A percentile compares a stretch with the other conserved stretches of the same genome.
Conservation (phyloP, 1,284 basidiomycete species). For the Ustilago nuda region DNA sequence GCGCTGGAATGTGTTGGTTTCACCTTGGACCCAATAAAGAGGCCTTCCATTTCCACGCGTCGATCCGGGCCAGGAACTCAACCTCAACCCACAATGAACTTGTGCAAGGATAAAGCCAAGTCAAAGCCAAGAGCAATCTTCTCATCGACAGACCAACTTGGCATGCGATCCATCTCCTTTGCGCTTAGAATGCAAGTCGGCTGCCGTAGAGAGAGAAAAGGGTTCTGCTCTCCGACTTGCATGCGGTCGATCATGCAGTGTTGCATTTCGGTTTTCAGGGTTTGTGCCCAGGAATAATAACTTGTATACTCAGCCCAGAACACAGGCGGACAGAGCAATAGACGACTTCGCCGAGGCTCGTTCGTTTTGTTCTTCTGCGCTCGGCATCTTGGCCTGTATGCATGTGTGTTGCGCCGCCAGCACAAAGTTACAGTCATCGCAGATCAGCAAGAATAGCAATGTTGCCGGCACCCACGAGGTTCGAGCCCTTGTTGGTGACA, state of each 20-base stretch:
- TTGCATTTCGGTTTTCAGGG: conserved; percentile 9
- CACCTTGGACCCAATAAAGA: not conserved
- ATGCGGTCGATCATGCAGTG: not conserved
- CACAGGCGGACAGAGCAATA: not conserved
- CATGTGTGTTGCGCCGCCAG: not conserved
- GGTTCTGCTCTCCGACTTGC: conserved; percentile 6
- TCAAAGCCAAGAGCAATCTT: not conserved
- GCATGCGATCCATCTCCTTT: conserved; percentile 4
- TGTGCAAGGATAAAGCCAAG: not conserved
- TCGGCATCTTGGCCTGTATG: not conserved
- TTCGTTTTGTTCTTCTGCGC: not conserved
- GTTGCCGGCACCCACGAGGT: not conserved
- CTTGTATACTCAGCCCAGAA: not conserved
- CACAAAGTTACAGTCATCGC: not conserved
- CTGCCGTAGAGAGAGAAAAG: not conserved
- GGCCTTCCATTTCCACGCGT: conserved; percentile 2
- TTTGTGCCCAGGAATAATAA: not conserved
- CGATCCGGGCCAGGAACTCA: conserved; percentile 10
- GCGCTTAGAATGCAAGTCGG: not conserved
- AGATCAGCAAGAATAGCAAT: not conserved
- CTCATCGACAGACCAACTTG: conserved; percentile 2
- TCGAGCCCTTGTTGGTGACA: not conserved
- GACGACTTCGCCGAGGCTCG: not conserved
- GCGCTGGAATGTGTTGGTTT: conserved; percentile 5
- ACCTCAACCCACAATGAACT: not conserved